Percentiles rank a stretch among this genome's conserved stretches.
Conservation (phyloP, 805 yeast species). For the Candida caryicola region DNA sequence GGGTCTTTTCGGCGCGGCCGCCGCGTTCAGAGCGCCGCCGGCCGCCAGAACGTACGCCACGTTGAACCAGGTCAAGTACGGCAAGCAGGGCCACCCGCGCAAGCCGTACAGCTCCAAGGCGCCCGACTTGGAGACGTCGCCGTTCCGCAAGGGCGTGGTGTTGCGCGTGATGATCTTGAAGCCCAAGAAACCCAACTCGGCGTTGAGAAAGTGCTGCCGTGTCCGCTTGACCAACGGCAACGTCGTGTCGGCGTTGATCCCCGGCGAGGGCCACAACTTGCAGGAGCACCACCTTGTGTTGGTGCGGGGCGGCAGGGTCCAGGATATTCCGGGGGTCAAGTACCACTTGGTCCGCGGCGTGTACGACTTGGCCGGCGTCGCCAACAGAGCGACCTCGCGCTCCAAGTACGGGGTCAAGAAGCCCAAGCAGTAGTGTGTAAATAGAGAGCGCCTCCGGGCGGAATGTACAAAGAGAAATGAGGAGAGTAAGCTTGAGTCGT, state of each 20-base stretch:
- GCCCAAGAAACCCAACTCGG: constrained; percentile 98
- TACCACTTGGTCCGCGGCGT: constrained; percentile 93
- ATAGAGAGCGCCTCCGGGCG: too few species aligned
- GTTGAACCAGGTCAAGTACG: constrained; percentile 72
- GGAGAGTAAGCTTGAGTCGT: too few species aligned
- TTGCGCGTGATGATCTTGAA: constrained; percentile 90
- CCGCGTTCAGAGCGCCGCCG: constrained; percentile 13
- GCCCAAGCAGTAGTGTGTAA: constrained; percentile 48
- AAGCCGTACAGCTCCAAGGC: constrained; percentile 57
- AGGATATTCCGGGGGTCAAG: constrained; percentile 97
- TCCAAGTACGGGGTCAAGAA: constrained; percentile 92
- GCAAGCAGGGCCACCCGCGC: constrained; percentile 48
- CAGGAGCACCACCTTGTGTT: constrained; percentile 96
- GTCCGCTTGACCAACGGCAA: constrained; percentile 90
- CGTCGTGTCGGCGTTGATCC: constrained; percentile 87
- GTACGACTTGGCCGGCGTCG: constrained; percentile 90
- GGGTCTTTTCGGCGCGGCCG: too few species aligned
- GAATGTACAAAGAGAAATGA: too few species aligned
- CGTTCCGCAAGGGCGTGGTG: constrained; percentile 91
- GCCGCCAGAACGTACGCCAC: constrained; percentile 54
- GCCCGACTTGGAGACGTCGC: constrained; percentile 80
- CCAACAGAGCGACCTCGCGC: constrained; percentile 84
- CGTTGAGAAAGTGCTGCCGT: constrained; percentile 95
- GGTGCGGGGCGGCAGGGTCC: constrained; percentile 98
- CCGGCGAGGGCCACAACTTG: constrained; percentile 98